Percentiles rank a stretch among this genome's conserved stretches.
Conservation (phyloP, 345 rosid species). For the Arabis hirsuta region DNA sequence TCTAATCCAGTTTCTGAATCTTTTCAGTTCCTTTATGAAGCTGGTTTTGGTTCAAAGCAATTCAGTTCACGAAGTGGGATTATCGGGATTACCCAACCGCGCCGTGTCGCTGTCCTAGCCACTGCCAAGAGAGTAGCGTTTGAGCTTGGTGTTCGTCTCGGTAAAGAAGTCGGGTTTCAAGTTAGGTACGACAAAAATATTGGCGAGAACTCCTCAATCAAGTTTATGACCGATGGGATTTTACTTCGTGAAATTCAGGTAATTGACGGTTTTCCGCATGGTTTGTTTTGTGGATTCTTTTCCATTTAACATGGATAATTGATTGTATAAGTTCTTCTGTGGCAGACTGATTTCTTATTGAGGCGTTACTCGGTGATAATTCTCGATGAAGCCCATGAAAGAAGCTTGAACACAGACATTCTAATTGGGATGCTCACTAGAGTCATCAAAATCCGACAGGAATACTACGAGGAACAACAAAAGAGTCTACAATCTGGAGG, state of each 20-base stretch:
- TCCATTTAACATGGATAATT: neutral
- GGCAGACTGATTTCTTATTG: slow-evolving; percentile 81
- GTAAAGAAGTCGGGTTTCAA: slow-evolving; percentile 94
- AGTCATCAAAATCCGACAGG: slow-evolving; percentile 69
- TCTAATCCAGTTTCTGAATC: slow-evolving; percentile 18
- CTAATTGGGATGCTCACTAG: slow-evolving; percentile 93
- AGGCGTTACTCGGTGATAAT: slow-evolving; percentile 83
- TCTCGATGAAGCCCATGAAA: slow-evolving; percentile 95
- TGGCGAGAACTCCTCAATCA: slow-evolving; percentile 73
- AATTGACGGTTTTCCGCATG: slow-evolving; percentile 2
- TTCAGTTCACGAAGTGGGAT: slow-evolving; percentile 60
- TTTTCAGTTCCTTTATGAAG: slow-evolving; percentile 88
- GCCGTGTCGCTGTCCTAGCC: slow-evolving; percentile 94
- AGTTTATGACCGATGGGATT: slow-evolving; percentile 98
- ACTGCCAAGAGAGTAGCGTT: slow-evolving; percentile 92
- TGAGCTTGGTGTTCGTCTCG: slow-evolving; percentile 85
- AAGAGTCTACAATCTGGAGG: slow-evolving; percentile 59
- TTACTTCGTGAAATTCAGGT: slow-evolving; percentile 95
- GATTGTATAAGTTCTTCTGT: slow-evolving; percentile 26
- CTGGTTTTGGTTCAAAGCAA: slow-evolving; percentile 77
- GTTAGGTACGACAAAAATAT: slow-evolving; percentile 92
- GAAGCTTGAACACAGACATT: slow-evolving; percentile 94
- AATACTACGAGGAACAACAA: slow-evolving; percentile 64
- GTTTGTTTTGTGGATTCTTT: slow-evolving; percentile 18
- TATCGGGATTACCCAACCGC: slow-evolving; percentile 96